Evolutionary conservation across 208 protist genomes (phyloP), one percentile per base, ranked within the genome.

Genomic region (Acanthamoeba culbertsoni): DNA sequence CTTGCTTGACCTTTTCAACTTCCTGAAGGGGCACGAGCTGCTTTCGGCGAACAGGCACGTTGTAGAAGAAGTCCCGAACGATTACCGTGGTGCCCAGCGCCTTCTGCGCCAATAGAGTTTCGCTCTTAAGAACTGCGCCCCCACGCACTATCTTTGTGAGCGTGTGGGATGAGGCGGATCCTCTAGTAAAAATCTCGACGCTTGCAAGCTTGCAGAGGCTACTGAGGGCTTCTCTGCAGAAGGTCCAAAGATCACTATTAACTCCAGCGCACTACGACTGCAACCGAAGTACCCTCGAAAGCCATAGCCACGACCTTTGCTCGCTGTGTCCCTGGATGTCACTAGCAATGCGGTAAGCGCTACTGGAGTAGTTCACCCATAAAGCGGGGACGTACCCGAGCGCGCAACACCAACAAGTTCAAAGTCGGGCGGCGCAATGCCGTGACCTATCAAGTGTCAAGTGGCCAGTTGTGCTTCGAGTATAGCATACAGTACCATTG

Each of bases 211-310:
- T 3, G 53, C 53, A 42, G 23, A 90, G 55, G 40, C 82, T 90
- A 35, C 82, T 68, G 31, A 90, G 40, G 10, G 82, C 82, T 90
- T 90, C 82, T n/a, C 82, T 90, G 26, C 31, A 40, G 51, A 35
- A 16, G 14, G 65, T 37, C 28, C 14, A 75, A 16, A n/a, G 28
- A 18, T 14, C 23, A 40, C 65, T n/a, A n/a, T 33, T 14, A n/a
- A 14, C 12, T n/a, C 28, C 65, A 75, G 20, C 35, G 12, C 28
- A 33, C 23, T 37, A 20, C 65, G 35, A 75, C 23, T n/a, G n/a
- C n/a, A n/a, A n/a, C n/a, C n/a, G 18, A 37, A 18, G 55, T n/a
- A 90, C 82, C 82, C 82, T 90, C 82, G 16, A 68, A 90, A 90
- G 53, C 82, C 82, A 18, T 48, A 46, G 7, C n/a, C n/a, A n/a